Conservation (phyloP, 805 yeast species). For the Starmerella khaoyaiensis region DNA sequence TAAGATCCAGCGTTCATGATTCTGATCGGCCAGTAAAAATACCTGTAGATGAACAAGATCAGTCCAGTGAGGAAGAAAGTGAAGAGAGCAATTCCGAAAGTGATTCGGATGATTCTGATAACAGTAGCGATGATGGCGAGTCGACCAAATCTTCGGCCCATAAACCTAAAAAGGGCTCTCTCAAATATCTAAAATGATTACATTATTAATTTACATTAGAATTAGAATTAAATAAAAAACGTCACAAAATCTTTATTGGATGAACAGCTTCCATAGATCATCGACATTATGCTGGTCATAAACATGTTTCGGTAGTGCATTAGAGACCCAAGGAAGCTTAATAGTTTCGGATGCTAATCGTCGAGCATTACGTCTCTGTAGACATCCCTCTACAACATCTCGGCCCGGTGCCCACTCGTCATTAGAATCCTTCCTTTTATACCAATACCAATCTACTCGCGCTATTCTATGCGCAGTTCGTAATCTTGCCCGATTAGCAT, state of each 20-base stretch:
- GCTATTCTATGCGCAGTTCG: conserved; percentile 82
- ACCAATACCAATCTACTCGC: conserved; percentile 86
- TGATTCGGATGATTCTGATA: background rate
- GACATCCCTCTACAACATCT: conserved; percentile 37
- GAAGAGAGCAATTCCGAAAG: conserved; percentile 2
- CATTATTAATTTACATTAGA: background rate
- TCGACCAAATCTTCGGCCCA: background rate
- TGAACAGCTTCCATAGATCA: conserved; percentile 9
- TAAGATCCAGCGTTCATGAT: conserved; percentile 7
- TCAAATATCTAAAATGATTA: background rate
- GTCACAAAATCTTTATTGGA: conserved; percentile 6
- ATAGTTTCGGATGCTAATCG: conserved; percentile 28
- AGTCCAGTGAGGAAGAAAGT: conserved; percentile 4
- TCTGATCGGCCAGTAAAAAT: background rate
- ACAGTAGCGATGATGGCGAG: background rate
- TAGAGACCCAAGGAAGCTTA: conserved; percentile 29
- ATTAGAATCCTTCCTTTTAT: conserved; percentile 31
- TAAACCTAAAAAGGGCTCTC: background rate
- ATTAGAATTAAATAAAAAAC: background rate
- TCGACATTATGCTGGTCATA: conserved; percentile 5
- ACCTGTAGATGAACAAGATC: background rate
- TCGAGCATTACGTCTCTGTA: conserved; percentile 39
- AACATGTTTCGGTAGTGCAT: conserved; percentile 12
- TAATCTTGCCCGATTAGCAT: conserved; percentile 32
- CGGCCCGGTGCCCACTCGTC: conserved; percentile 38